Percentiles rank a stretch among this genome's conserved stretches.
phyloP scores from a whole-genome alignment of 352 stramenopile genomes.

The Aphanomyces invadans region DNA sequence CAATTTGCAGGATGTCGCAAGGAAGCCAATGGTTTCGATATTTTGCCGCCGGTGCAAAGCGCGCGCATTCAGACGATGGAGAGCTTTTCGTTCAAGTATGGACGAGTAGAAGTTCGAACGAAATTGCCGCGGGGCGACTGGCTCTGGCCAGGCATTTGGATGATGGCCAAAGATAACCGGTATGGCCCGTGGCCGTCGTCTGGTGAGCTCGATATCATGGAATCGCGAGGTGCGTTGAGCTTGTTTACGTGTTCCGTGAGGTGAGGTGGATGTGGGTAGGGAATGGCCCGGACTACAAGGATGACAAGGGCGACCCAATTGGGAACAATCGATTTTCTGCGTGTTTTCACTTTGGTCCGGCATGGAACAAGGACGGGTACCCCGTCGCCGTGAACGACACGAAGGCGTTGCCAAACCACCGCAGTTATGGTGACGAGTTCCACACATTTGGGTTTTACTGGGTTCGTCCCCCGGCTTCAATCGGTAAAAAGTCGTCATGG shows the following conservation, averaged over 20 bases:
- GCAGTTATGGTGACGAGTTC: conserved; percentile 19
- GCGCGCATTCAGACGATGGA: conserved; percentile 22
- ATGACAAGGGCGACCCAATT: conserved; percentile 20
- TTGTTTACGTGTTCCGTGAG: not conserved
- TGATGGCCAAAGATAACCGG: conserved; percentile 33
- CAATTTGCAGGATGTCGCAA: conserved; percentile 19
- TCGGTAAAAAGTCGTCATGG: not conserved
- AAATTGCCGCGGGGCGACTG: conserved; percentile 35
- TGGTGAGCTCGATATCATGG: conserved; percentile 39
- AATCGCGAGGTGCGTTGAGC: conserved; percentile 25
- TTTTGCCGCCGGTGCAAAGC: conserved; percentile 18
- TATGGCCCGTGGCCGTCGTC: conserved; percentile 32
- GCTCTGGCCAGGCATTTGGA: conserved; percentile 39
- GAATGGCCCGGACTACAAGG: conserved; percentile 18
- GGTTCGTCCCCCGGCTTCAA: not conserved
- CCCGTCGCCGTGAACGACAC: conserved; percentile 18
- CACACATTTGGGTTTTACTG: conserved; percentile 24
- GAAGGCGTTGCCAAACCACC: conserved; percentile 14
- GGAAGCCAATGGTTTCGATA: not conserved
- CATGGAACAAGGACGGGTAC: conserved; percentile 22
- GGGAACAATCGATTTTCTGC: conserved; percentile 20
- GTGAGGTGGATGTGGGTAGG: not conserved
- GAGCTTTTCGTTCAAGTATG: conserved; percentile 22
- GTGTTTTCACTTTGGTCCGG: conserved; percentile 22
- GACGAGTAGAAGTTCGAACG: conserved; percentile 29